Base-by-base conservation (phyloP, 345 rosid genomes). In the Corchorus capsularis region DNA sequence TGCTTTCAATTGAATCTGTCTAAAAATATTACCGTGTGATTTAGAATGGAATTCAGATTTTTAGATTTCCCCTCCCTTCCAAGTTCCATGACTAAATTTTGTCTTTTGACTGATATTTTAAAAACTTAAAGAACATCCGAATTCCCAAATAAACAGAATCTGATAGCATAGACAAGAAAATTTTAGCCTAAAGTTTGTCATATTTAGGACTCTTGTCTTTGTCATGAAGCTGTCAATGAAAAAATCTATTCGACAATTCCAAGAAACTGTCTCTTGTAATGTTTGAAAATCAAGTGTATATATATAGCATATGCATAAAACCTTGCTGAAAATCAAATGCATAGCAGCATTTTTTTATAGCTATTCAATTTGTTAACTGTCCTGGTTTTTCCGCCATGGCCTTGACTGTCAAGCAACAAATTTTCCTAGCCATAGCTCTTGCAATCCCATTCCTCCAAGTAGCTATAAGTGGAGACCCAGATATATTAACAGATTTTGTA, bases 151-250 rank as follows among this genome's bases (percentile, higher is more conserved):
- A 32, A 27, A 27, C 43, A 16, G 50, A 50, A 4, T 14, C 41
- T 27, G 5, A 19, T n/a, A 49, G 34, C 72, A 32, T 69, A 69
- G 45, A 69, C 72, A 50, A 69, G 59, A 69, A 67, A 67, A 32
- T 8, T 5, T 3, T 22, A 16, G 59, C 59, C 57, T 50, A 17
- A 9, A 69, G 59, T 14, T 14, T 68, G 56, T 1, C 56, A 27
- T 27, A 41, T 6, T 67, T 11, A 14, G 14, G 1, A 6, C 35
- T 35, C 2, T 67, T n/a, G 50, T 8, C 47, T 37, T 63, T 34
- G 6, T 63, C 70, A 14, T 19, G n/a, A 49, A 22, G n/a, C 41
- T 32, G 34, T 34, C 22, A 32, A 49, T 27, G 50, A 6, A 68
- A 68, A 47, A 49, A 27, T 68, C 20, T 68, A 32, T 8, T 27